Evolutionary conservation across 768 basidiomycete species (phyloP).

Genomic region (Sporobolomyces phaffii): DNA sequence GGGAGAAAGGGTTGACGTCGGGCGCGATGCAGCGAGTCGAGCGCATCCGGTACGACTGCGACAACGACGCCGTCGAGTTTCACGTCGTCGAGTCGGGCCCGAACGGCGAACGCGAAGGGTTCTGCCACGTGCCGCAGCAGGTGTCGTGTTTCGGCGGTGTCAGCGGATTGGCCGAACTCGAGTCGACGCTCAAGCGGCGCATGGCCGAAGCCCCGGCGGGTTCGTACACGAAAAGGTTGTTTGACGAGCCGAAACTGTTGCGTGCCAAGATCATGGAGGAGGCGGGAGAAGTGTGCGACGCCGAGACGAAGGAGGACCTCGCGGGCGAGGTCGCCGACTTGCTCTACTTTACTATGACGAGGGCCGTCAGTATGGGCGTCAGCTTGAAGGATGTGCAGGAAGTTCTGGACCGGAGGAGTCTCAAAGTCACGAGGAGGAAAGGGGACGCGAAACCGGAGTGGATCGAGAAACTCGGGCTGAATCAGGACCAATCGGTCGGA

Average conservation of each 20-base stretch:
- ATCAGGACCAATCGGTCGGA: conserved; percentile 24
- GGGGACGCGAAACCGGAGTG: conserved; percentile 86
- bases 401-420: conserved; percentile 76
- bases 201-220: conserved; percentile 73
- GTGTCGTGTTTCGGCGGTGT: conserved; percentile 80
- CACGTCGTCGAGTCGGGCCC: conserved; percentile 59
- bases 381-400: conserved; percentile 72
- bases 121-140: conserved; percentile 59
- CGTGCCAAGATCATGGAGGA: conserved; percentile 96
- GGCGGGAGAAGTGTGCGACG: conserved; percentile 85
- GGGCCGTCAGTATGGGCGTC: conserved; percentile 77
- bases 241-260: conserved; percentile 72
- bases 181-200: conserved; percentile 68
- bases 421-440: conserved; percentile 73
- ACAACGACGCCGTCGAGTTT: conserved; percentile 85
- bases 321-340: conserved; percentile 95
- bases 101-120: conserved; percentile 37
- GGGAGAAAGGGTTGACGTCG: conserved; percentile 94
- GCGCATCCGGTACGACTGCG: conserved; percentile 79
- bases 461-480: conserved; percentile 36
- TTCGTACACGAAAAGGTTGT: conserved; percentile 83
- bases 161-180: conserved; percentile 72
- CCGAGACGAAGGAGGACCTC: conserved; percentile 65
- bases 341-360: conserved; percentile 80
- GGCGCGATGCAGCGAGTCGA: conserved; percentile 85